Evolutionary conservation across 108 stramenopile species (phyloP).

Genomic region (Schizochytrium sp.): DNA sequence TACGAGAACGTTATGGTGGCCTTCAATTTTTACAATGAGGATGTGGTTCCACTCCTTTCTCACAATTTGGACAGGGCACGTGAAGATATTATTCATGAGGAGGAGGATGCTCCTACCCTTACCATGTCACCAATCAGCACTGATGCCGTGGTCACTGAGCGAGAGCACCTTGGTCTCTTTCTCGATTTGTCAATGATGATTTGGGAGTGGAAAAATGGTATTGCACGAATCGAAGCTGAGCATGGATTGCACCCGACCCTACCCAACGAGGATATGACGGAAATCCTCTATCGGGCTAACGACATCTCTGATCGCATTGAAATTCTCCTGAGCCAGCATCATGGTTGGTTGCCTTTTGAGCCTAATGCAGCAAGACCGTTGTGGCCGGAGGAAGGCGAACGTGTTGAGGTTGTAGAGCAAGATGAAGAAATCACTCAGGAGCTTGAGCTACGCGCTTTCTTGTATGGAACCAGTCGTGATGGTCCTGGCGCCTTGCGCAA

Average conservation of each 20-base stretch:
- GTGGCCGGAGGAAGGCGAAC: not conserved
- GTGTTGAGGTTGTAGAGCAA: not conserved
- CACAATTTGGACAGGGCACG: not conserved
- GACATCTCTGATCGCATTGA: not conserved
- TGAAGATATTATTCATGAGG: not conserved
- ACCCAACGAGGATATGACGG: not conserved
- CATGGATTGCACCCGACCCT: not conserved
- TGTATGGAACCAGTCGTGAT: not conserved
- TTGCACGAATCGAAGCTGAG: not conserved
- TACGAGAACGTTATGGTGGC: not conserved
- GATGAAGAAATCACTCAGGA: not conserved
- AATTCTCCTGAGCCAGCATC: not conserved
- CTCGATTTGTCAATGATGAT: not conserved
- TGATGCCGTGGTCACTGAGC: not conserved
- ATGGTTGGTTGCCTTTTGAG: not conserved
- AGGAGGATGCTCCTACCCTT: not conserved
- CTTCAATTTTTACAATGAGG: not conserved
- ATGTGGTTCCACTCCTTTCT: not conserved
- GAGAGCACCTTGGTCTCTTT: not conserved
- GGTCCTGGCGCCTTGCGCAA: not conserved
- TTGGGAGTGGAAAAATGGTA: not conserved
- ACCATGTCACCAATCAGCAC: not conserved
- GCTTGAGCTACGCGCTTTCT: not conserved
- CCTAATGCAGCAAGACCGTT: not conserved
- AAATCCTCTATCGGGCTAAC: not conserved